A percentile compares a stretch with the other conserved stretches of the same genome.
Conservation (phyloP, 305 asterid genomes). For the Rubia peregrina region DNA sequence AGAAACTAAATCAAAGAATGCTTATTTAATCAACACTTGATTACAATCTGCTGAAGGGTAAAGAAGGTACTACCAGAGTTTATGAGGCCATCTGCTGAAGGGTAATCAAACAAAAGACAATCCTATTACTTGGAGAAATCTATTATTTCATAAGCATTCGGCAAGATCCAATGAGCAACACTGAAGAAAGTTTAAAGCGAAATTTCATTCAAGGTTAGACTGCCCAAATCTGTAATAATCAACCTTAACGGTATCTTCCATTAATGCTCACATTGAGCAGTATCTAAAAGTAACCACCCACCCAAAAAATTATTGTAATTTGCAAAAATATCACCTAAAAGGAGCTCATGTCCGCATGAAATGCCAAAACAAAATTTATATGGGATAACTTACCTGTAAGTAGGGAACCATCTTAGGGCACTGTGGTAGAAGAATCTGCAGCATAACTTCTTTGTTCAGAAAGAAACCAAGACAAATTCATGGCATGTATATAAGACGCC, state of each 20-base stretch:
- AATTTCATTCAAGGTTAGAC: not conserved
- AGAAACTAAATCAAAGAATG: not conserved
- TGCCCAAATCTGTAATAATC: not conserved
- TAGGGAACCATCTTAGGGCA: slow-evolving; percentile 90
- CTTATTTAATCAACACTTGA: not conserved
- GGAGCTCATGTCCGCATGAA: not conserved
- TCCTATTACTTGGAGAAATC: not conserved
- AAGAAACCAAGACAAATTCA: not conserved
- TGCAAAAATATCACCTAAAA: not conserved
- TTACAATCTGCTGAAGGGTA: not conserved
- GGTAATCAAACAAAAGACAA: not conserved
- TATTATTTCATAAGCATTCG: not conserved
- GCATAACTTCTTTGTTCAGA: slow-evolving; percentile 1
- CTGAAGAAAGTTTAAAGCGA: not conserved
- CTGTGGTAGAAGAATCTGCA: slow-evolving; percentile 99
- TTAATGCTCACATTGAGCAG: not conserved
- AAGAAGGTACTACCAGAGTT: not conserved
- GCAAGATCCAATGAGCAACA: not conserved
- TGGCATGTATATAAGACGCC: not conserved
- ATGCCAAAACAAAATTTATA: slow-evolving; percentile 5
- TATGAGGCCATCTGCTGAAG: not conserved
- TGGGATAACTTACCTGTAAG: slow-evolving; percentile 64
- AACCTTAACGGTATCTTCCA: not conserved
- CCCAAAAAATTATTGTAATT: too few relatives aligned
- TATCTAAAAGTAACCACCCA: not conserved